Evolutionary conservation across 148 eudicot genomes (phyloP), one percentile per base, ranked within the genome.

Genomic region (Cornus kousa): DNA sequence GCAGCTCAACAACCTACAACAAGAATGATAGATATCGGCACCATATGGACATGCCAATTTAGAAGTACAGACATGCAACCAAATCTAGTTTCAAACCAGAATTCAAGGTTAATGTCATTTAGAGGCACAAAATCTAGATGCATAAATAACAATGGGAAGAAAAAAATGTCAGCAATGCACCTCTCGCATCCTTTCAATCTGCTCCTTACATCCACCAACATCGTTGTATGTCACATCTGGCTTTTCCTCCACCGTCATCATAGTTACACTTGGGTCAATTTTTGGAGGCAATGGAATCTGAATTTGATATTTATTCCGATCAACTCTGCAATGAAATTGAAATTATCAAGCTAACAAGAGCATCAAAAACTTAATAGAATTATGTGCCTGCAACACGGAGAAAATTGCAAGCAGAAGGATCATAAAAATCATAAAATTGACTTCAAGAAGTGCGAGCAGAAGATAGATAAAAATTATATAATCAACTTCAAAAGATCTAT

Each of bases 181-280:
- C 91, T 96, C 98, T 86, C 99, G 84, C 98, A 96, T 94, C 85
- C 87, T 96, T 79, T 96, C 98, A 74, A 96, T 96, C 85, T 96
- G 99, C 81, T 96, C 99, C 86, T 96, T 96, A 75, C 99, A 96
- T 67, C 99, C 99, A 77, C 99, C 98, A 69, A 96, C 98, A 78
- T 96, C 99, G 83, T 92, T 91, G 77, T 96, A 96, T 17, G 99
- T 94, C 74, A 96, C 99, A 83, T 96, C 98, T 4, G 99, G 99
- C 81, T 97, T 97, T 85, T 97, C 98, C 85, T 92, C 99, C 72
- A 97, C 99, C 0, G 98, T 94, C 98, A 97, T 94, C 99, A 97
- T 97, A 33, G 98, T 97, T 71, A 97, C 99, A 86, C 95, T 97
- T 9, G 98, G 97, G 83, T 97, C 99, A 79, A 97, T 97, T 84